phyloP scores from a whole-genome alignment of 2,329 filamentous ascomycete species.

The Ceratocystis albifundus region DNA sequence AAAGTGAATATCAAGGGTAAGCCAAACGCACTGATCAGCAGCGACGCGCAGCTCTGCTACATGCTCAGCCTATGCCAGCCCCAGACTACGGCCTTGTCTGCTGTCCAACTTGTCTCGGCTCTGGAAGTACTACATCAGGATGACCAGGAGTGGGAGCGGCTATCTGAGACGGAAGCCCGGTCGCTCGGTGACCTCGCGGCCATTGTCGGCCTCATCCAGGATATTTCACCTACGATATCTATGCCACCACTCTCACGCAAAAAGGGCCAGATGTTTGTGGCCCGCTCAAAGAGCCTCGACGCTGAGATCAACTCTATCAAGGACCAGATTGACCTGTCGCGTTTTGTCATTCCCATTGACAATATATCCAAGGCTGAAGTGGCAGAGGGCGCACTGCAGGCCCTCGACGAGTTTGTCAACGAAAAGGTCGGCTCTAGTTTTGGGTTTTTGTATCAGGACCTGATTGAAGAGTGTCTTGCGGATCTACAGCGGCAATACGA shows the following conservation, averaged over 20 bases:
- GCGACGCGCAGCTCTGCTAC: slow-evolving; percentile 35
- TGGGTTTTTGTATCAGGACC: slow-evolving; percentile 35
- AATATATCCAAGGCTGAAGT: slow-evolving; percentile 35
- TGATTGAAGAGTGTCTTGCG: slow-evolving; percentile 32
- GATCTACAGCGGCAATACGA: slow-evolving; percentile 29
- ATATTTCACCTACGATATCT: slow-evolving; percentile 29
- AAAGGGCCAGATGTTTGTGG: slow-evolving; percentile 33
- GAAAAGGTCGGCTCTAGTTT: slow-evolving; percentile 34
- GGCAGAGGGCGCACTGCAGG: slow-evolving; percentile 30
- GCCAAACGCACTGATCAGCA: slow-evolving; percentile 31
- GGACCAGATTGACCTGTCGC: slow-evolving; percentile 31
- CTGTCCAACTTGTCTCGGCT: slow-evolving; percentile 39
- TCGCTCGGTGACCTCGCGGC: slow-evolving; percentile 32
- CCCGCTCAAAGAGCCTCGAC: slow-evolving; percentile 30
- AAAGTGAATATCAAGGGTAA: slow-evolving; percentile 34
- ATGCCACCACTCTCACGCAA: slow-evolving; percentile 33
- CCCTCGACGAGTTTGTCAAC: slow-evolving; percentile 32
- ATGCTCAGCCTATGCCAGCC: slow-evolving; percentile 35
- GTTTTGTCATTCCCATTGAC: slow-evolving; percentile 34
- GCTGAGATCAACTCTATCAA: slow-evolving; percentile 33
- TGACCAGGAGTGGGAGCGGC: slow-evolving; percentile 29
- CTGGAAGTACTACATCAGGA: slow-evolving; percentile 32
- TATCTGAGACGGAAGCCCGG: slow-evolving; percentile 30
- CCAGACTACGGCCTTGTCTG: slow-evolving; percentile 30
- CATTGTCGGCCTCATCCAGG: slow-evolving; percentile 33